Evolutionary conservation across 2,329 filamentous ascomycete species (phyloP).

Genomic region (Torrubiellomyces zombiae): DNA sequence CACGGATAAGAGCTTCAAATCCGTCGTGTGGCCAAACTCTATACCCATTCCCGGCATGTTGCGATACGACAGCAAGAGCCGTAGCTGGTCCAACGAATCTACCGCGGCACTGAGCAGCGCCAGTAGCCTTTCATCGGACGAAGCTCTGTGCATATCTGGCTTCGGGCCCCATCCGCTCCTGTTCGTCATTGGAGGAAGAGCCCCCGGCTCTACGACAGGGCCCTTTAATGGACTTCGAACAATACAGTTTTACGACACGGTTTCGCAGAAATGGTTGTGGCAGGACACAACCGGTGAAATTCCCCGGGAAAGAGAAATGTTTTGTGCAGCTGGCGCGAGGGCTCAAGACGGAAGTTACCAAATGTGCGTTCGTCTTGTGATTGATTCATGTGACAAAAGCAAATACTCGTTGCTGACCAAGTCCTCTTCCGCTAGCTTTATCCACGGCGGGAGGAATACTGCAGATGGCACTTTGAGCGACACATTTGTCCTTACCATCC

Average conservation of each 20-base stretch:
- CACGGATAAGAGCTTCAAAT: conserved; percentile 10
- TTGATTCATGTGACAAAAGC: too few species aligned
- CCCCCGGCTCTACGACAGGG: too few species aligned
- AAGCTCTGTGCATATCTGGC: conserved; percentile 13
- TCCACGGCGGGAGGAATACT: conserved; percentile 18
- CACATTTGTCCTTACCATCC: conserved; percentile 19
- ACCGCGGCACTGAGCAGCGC: conserved; percentile 10
- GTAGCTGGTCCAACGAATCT: conserved; percentile 15
- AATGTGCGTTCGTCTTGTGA: too few species aligned
- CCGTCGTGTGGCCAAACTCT: conserved; percentile 2
- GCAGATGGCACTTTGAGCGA: conserved; percentile 10
- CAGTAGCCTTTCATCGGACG: too few species aligned
- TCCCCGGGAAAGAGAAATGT: conserved; percentile 11
- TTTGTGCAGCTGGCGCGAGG: conserved; percentile 17
- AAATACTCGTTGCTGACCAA: too few species aligned
- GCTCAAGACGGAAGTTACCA: conserved; percentile 19
- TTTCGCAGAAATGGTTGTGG: conserved; percentile 16
- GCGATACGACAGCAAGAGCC: conserved; percentile 14
- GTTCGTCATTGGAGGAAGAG: conserved; percentile 16
- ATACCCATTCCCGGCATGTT: conserved; percentile 13
- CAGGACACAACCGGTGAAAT: conserved; percentile 15
- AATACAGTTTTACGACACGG: conserved; percentile 16
- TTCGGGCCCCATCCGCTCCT: conserved; percentile 17
- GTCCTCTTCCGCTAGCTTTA: too few species aligned
- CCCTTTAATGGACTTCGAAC: conserved; percentile 11